Evolutionary conservation across 768 basidiomycete species (phyloP), one percentile per base, ranked within the genome.

Genomic region (Erythrobasidium yunnanense): DNA sequence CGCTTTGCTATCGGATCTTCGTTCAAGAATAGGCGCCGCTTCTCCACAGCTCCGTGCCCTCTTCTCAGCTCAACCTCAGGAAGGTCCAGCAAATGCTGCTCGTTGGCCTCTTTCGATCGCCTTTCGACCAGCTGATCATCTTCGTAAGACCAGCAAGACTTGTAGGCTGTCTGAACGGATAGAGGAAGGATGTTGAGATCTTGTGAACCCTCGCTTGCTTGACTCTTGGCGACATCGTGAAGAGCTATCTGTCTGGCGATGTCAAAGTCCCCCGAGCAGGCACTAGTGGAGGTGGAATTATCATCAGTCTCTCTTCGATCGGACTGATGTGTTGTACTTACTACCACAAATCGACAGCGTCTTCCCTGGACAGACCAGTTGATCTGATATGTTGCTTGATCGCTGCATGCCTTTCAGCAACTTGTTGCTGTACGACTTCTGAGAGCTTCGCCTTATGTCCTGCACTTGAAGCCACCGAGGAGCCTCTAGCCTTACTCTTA

Each of bases 121-220:
- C 25, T n/a, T 58, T 42, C 35, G 22, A 58, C 56, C 56, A 46
- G 22, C 27, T 46, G 23, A 25, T 58, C 56, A 45, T 58, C 56
- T 33, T 58, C 56, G 4, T 22, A 15, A 2, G 34, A 45, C 56
- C 56, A 58, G 45, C 56, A 58, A 2, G n/a, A 20, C 8, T 18
- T 46, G 23, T 42, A 58, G 4, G 38, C 56, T 20, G 27, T 23
- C 29, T 25, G 5, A 3, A 30, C 27, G 20, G 11, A 27, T 15
- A 8, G 13, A 5, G 38, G 18, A 23, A 30, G 17, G 8, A 22
- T 13, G 7, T 20, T 54, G 52, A 27, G 4, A 30, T n/a, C 38
- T n/a, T 11, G n/a, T 11, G 38, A 42, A 42, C 22, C 32, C 11
- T 58, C 23, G 4, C 25, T 4, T 3, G 54, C 30, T 55, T 11